Conservation (phyloP, 2,329 filamentous ascomycete species). For the Cladobotryum protrusum region DNA sequence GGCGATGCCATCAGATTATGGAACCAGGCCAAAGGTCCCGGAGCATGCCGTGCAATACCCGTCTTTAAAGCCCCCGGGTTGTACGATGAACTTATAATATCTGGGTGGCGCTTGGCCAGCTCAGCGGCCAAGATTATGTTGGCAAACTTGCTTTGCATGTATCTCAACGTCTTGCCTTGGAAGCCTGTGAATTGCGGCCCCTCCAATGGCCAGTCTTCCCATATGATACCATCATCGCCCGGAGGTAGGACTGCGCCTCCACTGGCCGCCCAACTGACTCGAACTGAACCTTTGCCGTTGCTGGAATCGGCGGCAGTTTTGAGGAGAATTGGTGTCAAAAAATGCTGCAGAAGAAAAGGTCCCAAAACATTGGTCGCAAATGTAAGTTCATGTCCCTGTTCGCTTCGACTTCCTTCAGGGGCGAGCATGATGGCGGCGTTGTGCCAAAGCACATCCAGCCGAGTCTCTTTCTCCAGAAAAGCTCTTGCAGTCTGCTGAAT, state of each 20-base stretch:
- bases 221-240: constrained; percentile 23
- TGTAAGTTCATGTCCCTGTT: constrained; percentile 34
- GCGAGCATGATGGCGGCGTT: constrained; percentile 37
- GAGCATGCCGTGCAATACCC: constrained; percentile 2
- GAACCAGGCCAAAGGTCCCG: background rate
- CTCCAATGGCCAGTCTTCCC: constrained; percentile 15
- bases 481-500: constrained; percentile 22
- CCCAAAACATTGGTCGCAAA: constrained; percentile 35
- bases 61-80: background rate
- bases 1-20: constrained; percentile 12
- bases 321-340: constrained; percentile 22
- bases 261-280: background rate
- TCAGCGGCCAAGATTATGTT: constrained; percentile 6
- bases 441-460: constrained; percentile 32
- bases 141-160: constrained; percentile 4
- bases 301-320: constrained; percentile 20
- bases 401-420: constrained; percentile 29
- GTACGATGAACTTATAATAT: constrained; percentile 16
- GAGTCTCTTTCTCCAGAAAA: constrained; percentile 18
- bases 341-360: constrained; percentile 30
- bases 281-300: background rate
- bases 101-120: constrained; percentile 4
- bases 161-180: constrained; percentile 11
- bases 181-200: constrained; percentile 9
- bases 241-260: constrained; percentile 16